Evolutionary conservation across 495 filamentous ascomycete species (phyloP), one percentile per base, ranked within the genome.

Genomic region (Penicillium herquei): DNA sequence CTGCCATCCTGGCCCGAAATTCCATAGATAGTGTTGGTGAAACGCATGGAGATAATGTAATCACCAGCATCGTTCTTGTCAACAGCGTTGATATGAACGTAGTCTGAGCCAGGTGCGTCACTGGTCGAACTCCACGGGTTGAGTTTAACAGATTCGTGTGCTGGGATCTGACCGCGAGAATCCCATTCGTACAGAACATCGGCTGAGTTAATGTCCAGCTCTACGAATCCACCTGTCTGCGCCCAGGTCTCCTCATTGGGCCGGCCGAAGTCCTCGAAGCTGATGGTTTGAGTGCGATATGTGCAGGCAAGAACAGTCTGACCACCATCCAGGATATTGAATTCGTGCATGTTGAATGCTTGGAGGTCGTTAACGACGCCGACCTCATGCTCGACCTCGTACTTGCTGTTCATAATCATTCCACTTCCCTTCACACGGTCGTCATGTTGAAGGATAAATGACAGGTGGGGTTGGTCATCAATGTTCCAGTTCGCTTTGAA

Each of bases 61-160:
- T 83, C 75, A 11, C 82, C 81, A 2, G 68, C 64, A 0, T 51
- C 52, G 56, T 80, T 76, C 62, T 81, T 80, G 63, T 84, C 82
- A 44, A 85, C 71, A 9, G 78, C 74, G 65, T 84, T 84, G 61
- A 84, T 76, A 55, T 84, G 82, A 64, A 84, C 80, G 58, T 81
- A 84, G 55, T 86, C 81, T 73, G 73, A 79, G 8, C 62, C 69
- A 2, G 61, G 64, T 1, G 43, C 35, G 18, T 14, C 56, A 35
- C 47, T 41, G 6, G 56, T 30, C 11, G 39, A 16, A 31, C 37
- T 17, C 16, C 11, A 30, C 7, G 52, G 12, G 21, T 32, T 6
- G 7, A 63, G 54, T 9, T 54, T 33, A 1, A 70, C 43, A 12
- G 50, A 54, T 39, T 71, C 71, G 10, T 31, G n/a, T 0, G 75